A percentile compares a stretch with the other conserved stretches of the same genome.
Conservation (phyloP, 495 filamentous ascomycete species). For the Trichoderma reesei region DNA sequence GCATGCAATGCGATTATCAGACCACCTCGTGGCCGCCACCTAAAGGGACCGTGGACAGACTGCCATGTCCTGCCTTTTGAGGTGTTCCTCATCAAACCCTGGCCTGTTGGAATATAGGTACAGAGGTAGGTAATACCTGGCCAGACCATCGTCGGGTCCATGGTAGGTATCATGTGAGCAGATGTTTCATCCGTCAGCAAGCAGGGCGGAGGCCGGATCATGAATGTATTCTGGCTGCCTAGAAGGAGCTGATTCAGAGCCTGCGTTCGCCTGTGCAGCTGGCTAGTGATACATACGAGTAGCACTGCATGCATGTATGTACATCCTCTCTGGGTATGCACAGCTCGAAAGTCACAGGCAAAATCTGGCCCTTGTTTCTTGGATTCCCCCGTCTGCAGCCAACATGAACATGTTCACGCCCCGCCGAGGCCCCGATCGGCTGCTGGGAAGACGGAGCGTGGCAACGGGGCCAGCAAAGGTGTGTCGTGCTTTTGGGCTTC, state of each 20-base stretch:
- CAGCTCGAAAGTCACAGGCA: neutral
- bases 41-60: neutral
- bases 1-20: neutral
- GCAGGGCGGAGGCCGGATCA: neutral
- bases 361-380: neutral
- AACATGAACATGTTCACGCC: neutral
- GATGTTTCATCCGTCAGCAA: neutral
- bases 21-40: neutral
- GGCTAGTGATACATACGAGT: too few relatives aligned
- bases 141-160: too few relatives aligned
- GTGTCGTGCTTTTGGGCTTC: neutral
- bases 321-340: neutral
- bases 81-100: too few relatives aligned
- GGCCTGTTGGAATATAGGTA: too few relatives aligned
- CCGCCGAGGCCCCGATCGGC: neutral
- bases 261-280: too few relatives aligned
- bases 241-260: too few relatives aligned
- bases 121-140: too few relatives aligned
- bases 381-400: neutral
- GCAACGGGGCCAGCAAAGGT: neutral
- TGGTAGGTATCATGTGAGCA: too few relatives aligned
- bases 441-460: neutral
- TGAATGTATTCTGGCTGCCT: too few relatives aligned
- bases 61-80: too few relatives aligned
- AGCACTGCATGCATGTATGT: neutral